Percentiles rank a stretch among this genome's conserved stretches.
Evolutionary conservation across 139 green algal genomes (phyloP).

Genomic region (Eudorina sp.): DNA sequence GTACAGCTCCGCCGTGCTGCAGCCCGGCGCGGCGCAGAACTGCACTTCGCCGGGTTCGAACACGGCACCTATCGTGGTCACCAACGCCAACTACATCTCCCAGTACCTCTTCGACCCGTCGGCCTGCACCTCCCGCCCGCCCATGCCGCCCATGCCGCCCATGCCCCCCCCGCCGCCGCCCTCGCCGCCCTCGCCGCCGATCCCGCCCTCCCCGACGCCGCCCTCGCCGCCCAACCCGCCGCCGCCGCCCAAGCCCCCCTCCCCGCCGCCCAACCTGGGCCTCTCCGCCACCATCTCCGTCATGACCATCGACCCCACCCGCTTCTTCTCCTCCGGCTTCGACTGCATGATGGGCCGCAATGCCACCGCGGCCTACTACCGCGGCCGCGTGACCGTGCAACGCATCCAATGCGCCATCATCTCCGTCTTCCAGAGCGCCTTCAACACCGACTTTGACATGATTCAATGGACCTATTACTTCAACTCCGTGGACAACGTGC

Average conservation of each 20-base stretch:
- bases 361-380: background rate
- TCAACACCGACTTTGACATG: conserved; percentile 7
- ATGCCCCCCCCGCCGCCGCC: background rate
- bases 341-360: conserved; percentile 36
- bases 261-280: conserved; percentile 3
- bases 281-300: conserved; percentile 13
- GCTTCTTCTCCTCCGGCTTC: conserved; percentile 22
- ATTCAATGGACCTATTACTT: conserved; percentile 39
- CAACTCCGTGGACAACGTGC: background rate
- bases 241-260: background rate
- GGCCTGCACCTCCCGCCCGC: background rate
- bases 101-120: background rate
- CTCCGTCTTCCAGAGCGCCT: background rate
- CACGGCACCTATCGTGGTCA: background rate
- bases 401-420: conserved; percentile 4
- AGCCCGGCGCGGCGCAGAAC: background rate
- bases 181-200: background rate
- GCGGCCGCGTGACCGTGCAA: background rate
- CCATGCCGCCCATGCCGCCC: conserved; percentile 3
- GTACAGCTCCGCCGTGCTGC: background rate
- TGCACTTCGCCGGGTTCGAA: background rate
- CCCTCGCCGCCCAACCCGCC: background rate
- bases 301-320: conserved; percentile 5
- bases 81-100: conserved; percentile 42
- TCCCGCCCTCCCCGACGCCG: background rate